These are phyloP conservation scores for Hansenula lynferdii DNA, from an alignment of 1,139 yeast species.

Conservation along the genomic window DNA sequence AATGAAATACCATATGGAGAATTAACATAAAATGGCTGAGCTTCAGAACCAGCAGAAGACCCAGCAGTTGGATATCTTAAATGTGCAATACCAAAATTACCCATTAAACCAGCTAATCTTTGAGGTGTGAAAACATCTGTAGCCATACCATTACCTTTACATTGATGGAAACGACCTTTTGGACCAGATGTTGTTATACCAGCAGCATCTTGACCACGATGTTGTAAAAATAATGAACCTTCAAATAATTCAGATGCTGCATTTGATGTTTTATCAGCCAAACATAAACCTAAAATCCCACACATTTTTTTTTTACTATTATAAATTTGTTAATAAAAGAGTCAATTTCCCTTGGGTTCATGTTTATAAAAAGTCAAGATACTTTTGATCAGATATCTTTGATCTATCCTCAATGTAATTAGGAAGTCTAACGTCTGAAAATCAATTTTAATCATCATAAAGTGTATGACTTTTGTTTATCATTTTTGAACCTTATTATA, in stretches of 20 bases:
- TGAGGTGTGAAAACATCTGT: slow-evolving; percentile 89
- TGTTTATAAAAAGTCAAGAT: neutral
- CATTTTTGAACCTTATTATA: too few relatives aligned
- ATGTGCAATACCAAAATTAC: slow-evolving; percentile 95
- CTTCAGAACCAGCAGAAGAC: slow-evolving; percentile 94
- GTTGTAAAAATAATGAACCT: slow-evolving; percentile 91
- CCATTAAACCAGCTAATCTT: slow-evolving; percentile 75
- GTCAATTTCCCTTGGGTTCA: too few relatives aligned
- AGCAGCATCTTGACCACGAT: slow-evolving; percentile 99
- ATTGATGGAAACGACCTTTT: slow-evolving; percentile 90
- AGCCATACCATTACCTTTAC: slow-evolving; percentile 99
- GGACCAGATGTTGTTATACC: slow-evolving; percentile 96
- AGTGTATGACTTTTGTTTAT: too few relatives aligned
- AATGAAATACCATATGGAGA: slow-evolving; percentile 91
- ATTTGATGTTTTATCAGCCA: slow-evolving; percentile 66
- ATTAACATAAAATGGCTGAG: slow-evolving; percentile 98
- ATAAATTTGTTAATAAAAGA: neutral
- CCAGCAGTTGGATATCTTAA: slow-evolving; percentile 98
- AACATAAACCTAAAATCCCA: slow-evolving; percentile 87
- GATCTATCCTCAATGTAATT: slow-evolving; percentile 34
- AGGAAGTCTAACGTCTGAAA: slow-evolving; percentile 52
- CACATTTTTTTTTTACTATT: slow-evolving; percentile 52
- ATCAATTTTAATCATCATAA: slow-evolving; percentile 17
- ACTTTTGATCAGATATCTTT: slow-evolving; percentile 25
- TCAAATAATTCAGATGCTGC: slow-evolving; percentile 91